Percentiles rank a stretch among this genome's conserved stretches.
phyloP scores from a whole-genome alignment of 139 green algal genomes.

The Chlamydomonas sp. region DNA sequence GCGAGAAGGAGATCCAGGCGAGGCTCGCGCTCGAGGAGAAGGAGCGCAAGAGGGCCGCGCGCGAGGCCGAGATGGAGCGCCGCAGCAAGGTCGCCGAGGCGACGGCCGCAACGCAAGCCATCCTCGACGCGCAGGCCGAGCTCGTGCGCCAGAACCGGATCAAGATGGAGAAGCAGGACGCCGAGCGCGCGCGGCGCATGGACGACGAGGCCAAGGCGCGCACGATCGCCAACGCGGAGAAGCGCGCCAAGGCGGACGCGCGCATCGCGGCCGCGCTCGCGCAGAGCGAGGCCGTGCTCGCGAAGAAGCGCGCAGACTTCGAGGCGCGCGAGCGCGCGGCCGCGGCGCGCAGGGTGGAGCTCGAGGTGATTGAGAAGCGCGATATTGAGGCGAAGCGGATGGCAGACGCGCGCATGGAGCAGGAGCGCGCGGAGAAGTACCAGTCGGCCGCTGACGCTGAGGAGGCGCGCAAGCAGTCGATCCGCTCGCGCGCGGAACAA shows the following conservation, averaged over 20 bases:
- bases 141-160: conserved; percentile 27
- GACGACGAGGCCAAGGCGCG: conserved; percentile 32
- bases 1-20: conserved; percentile 34
- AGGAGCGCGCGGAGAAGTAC: conserved; percentile 47
- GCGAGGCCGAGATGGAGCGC: conserved; percentile 59
- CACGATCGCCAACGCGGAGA: conserved; percentile 41
- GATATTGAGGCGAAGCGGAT: conserved; percentile 23
- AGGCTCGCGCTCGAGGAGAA: conserved; percentile 43
- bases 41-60: conserved; percentile 44
- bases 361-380: conserved; percentile 17
- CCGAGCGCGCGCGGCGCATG: conserved; percentile 47
- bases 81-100: conserved; percentile 57
- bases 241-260: conserved; percentile 55
- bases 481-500: conserved; percentile 39
- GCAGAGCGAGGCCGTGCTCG: conserved; percentile 36
- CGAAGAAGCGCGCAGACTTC: conserved; percentile 45
- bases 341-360: conserved; percentile 18
- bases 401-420: conserved; percentile 26
- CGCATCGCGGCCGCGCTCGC: conserved; percentile 44
- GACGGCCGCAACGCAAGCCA: conserved; percentile 57
- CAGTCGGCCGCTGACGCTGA: conserved; percentile 34
- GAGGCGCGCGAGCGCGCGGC: conserved; percentile 33
- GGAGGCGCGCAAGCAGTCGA: conserved; percentile 39
- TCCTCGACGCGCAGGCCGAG: conserved; percentile 50
- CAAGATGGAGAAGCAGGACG: conserved; percentile 43